phyloP scores from a whole-genome alignment of 2,329 filamentous ascomycete genomes.

The Septoria petroselini region DNA sequence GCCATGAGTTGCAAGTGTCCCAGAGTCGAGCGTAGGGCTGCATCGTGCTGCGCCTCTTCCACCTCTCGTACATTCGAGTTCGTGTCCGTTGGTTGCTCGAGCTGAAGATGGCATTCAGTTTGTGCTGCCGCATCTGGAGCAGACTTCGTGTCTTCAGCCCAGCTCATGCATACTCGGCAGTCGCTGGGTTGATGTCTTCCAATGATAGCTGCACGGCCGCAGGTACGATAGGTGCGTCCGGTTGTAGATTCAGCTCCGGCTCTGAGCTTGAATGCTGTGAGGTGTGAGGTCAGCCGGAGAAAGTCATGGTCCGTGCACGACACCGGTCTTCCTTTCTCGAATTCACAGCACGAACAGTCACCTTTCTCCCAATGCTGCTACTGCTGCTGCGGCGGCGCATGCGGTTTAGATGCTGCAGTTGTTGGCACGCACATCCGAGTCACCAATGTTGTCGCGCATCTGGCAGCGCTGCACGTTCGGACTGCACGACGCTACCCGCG shows the following conservation, averaged over 20 bases:
- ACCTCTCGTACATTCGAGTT: too few species aligned
- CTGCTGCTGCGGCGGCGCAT: slow-evolving; percentile 5
- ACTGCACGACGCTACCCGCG: slow-evolving; percentile 5
- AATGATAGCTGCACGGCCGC: not conserved
- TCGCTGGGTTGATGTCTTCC: not conserved
- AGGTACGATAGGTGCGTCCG: too few species aligned
- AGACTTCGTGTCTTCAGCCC: not conserved
- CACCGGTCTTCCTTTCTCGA: too few species aligned
- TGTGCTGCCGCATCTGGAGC: not conserved
- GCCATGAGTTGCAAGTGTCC: too few species aligned
- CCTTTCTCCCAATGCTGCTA: not conserved
- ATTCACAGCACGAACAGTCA: not conserved
- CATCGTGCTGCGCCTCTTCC: too few species aligned
- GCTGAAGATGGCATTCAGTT: not conserved
- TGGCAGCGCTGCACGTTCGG: not conserved
- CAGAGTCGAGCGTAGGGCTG: too few species aligned
- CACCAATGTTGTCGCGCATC: slow-evolving; percentile 1
- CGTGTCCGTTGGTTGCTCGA: too few species aligned
- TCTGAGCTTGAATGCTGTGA: not conserved
- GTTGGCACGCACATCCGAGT: not conserved
- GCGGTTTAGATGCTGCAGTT: not conserved
- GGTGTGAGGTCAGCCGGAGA: not conserved
- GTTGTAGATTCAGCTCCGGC: too few species aligned
- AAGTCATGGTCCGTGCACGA: not conserved
- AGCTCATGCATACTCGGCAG: not conserved